Evolutionary conservation across 345 rosid genomes (phyloP).

Genomic region (Microthlaspi erraticum): DNA sequence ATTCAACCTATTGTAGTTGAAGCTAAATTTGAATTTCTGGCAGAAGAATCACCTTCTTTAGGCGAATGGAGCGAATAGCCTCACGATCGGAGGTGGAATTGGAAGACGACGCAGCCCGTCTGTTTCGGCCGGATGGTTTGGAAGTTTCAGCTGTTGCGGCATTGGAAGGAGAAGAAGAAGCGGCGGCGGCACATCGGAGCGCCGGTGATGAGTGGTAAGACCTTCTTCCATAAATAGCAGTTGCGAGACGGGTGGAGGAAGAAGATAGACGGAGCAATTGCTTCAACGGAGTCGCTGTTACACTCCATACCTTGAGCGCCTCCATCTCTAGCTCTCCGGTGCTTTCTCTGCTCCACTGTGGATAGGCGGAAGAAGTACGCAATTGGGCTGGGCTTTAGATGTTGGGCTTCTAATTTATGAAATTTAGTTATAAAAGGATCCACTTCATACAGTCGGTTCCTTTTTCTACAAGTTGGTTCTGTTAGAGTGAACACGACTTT

Average conservation of each 20-base stretch:
- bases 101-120: slow-evolving; percentile 58
- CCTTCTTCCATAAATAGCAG: slow-evolving; percentile 28
- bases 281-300: slow-evolving; percentile 66
- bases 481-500: neutral
- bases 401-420: no score
- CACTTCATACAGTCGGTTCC: neutral
- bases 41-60: slow-evolving; percentile 62
- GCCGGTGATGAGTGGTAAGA: slow-evolving; percentile 40
- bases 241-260: slow-evolving; percentile 26
- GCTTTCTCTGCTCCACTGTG: slow-evolving; percentile 15
- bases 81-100: slow-evolving; percentile 88
- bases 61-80: slow-evolving; percentile 84
- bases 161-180: slow-evolving; percentile 45
- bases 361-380: slow-evolving; percentile 34
- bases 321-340: slow-evolving; percentile 55
- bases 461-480: neutral
- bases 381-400: slow-evolving; percentile 11
- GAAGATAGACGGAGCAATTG: slow-evolving; percentile 56
- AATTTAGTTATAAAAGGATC: no score
- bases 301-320: slow-evolving; percentile 69
- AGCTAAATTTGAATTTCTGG: neutral
- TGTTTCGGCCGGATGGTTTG: slow-evolving; percentile 51
- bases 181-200: slow-evolving; percentile 52
- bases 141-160: slow-evolving; percentile 44
- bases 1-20: neutral